Evolutionary conservation across 345 rosid genomes (phyloP).

Genomic region (Citrus reticulata): DNA sequence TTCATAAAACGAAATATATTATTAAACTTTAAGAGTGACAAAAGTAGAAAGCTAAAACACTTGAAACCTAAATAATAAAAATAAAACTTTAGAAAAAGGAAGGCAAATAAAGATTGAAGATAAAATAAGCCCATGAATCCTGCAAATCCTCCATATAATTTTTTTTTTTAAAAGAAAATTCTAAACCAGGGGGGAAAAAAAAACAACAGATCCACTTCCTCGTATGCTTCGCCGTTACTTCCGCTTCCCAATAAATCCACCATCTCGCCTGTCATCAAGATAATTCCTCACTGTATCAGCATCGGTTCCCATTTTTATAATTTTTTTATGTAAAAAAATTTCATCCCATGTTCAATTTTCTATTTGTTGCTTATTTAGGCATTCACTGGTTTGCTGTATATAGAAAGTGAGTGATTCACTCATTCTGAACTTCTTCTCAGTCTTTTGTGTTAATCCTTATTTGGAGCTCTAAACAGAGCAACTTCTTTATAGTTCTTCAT

Average conservation of each 20-base stretch:
- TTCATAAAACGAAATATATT: background rate
- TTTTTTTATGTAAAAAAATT: no score
- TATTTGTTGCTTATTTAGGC: no score
- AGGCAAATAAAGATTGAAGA: background rate
- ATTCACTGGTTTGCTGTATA: background rate
- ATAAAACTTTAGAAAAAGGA: background rate
- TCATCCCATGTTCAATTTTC: no score
- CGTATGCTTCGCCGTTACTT: background rate
- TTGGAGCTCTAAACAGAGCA: background rate
- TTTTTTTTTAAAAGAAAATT: no score
- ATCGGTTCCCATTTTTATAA: background rate
- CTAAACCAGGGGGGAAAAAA: background rate
- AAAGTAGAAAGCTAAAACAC: background rate
- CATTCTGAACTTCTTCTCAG: background rate
- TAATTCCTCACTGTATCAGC: background rate
- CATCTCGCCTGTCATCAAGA: background rate
- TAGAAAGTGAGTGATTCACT: background rate
- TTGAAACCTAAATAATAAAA: background rate
- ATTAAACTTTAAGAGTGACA: background rate
- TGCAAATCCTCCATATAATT: background rate
- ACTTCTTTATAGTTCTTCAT: no score
- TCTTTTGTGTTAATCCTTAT: background rate
- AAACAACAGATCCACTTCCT: background rate
- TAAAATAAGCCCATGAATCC: background rate
- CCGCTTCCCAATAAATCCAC: background rate